These are phyloP conservation scores for Tolypocladium sp. DNA, from an alignment of 2,329 filamentous ascomycete genomes.

Conservation along the genomic window DNA sequence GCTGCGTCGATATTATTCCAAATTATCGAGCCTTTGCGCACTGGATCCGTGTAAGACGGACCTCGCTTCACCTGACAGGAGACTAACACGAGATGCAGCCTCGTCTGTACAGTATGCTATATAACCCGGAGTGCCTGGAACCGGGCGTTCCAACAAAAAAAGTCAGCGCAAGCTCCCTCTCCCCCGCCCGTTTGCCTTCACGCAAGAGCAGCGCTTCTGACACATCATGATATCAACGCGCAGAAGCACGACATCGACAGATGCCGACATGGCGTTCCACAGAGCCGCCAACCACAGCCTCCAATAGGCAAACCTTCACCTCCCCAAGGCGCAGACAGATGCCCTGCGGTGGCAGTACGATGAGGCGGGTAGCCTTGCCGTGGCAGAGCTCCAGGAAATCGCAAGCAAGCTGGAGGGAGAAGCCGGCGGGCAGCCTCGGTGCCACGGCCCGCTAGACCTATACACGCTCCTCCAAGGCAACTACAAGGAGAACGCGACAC, in stretches of 20 bases:
- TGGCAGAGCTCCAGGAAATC: background rate
- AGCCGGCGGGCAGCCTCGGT: too few relatives aligned
- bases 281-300: background rate
- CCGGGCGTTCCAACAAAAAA: background rate
- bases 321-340: background rate
- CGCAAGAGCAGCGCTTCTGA: background rate
- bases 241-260: background rate
- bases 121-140: background rate
- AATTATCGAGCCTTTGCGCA: too few relatives aligned
- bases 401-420: too few relatives aligned
- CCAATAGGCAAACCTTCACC: background rate
- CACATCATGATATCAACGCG: background rate
- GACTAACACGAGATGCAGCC: background rate
- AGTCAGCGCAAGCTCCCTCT: background rate
- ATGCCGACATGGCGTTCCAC: background rate
- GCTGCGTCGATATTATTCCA: background rate
- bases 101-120: background rate
- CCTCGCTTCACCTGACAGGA: background rate
- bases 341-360: background rate
- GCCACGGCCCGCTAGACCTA: too few relatives aligned
- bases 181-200: too few relatives aligned
- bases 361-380: background rate
- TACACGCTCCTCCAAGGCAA: too few relatives aligned
- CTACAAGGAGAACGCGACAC: too few relatives aligned
- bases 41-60: background rate